Percentiles rank a stretch among this genome's conserved stretches.
Evolutionary conservation across 176 grass and related monocot genomes (phyloP).

Genomic region (Carex myosuroides): DNA sequence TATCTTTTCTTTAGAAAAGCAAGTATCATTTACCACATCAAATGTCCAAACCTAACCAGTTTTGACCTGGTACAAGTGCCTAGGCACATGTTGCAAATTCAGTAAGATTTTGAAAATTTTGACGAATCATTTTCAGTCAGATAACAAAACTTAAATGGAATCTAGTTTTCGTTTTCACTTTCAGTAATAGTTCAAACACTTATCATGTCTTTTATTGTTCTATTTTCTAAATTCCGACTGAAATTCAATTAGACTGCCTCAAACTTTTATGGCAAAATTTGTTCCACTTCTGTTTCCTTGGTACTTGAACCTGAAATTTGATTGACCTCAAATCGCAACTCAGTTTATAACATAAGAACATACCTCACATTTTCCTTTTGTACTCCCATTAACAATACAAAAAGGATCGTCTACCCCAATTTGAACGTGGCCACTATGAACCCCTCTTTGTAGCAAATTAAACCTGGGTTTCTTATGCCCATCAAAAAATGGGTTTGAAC

Average conservation of each 20-base stretch:
- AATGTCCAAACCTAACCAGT: not conserved
- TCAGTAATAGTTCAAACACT: not conserved
- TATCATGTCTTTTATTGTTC: not conserved
- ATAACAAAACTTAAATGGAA: not conserved
- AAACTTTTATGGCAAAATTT: not conserved
- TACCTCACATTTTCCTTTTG: constrained; percentile 82
- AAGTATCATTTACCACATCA: not conserved
- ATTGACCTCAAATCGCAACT: not conserved
- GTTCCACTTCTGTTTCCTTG: not conserved
- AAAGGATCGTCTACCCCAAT: constrained; percentile 60
- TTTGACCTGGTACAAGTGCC: not conserved
- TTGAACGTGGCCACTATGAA: constrained; percentile 90
- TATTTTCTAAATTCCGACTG: not conserved
- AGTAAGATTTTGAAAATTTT: not conserved
- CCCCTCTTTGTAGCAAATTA: constrained; percentile 44
- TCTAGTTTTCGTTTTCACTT: not conserved
- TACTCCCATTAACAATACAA: constrained; percentile 37
- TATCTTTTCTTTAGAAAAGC: not conserved
- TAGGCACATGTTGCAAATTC: not conserved
- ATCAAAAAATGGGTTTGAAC: constrained; percentile 70
- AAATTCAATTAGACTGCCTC: not conserved
- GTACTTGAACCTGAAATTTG: not conserved
- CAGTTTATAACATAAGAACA: not conserved
- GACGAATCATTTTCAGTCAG: not conserved
- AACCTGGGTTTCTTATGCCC: constrained; percentile 46